These are phyloP conservation scores for Colletotrichum sp. DNA, from an alignment of 2,329 filamentous ascomycete species.

Conservation along the genomic window DNA sequence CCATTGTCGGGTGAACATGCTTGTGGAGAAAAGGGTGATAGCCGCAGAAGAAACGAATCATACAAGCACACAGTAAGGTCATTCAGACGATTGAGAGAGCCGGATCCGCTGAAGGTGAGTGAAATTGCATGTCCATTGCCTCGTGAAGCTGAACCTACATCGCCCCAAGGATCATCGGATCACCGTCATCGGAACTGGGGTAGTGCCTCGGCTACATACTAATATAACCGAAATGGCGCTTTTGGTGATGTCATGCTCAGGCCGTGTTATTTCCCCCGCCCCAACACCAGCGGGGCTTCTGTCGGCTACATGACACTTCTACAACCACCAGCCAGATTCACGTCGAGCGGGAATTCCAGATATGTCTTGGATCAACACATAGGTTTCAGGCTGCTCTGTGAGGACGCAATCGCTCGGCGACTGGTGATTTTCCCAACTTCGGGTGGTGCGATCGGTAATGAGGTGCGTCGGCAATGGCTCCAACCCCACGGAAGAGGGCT, in stretches of 20 bases:
- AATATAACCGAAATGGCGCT: background rate
- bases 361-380: background rate
- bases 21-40: fast-evolving
- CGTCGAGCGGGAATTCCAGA: background rate
- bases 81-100: background rate
- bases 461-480: background rate
- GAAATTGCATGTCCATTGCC: background rate
- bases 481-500: constrained; percentile 29
- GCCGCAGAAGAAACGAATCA: fast-evolving
- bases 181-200: background rate
- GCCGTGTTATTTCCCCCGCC: background rate
- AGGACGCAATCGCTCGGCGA: background rate
- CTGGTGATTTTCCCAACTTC: background rate
- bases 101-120: fast-evolving
- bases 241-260: background rate
- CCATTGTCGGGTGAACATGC: background rate
- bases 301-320: background rate
- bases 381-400: background rate
- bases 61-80: background rate
- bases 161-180: background rate
- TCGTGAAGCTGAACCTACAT: background rate
- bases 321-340: background rate
- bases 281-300: background rate
- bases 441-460: background rate
- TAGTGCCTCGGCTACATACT: background rate